Conservation (phyloP, 139 green algal genomes). For the Chlamydomonas applanata region DNA sequence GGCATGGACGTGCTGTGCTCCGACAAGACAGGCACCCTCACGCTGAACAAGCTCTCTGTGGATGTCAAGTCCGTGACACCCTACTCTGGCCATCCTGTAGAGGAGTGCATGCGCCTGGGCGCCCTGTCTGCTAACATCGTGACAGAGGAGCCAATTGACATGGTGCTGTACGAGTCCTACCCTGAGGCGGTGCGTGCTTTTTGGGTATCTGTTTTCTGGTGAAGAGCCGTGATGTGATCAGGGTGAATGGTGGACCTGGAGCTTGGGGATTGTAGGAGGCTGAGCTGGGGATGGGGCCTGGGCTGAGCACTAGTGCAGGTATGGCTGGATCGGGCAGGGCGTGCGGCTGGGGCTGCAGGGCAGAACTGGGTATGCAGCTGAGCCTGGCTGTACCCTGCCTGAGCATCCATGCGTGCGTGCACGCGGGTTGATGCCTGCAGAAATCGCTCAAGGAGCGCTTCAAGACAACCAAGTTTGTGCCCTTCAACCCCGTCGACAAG, state of each 20-base stretch:
- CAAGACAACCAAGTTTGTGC: conserved; percentile 69
- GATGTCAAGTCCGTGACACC: conserved; percentile 19
- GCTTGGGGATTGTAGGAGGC: too few relatives aligned
- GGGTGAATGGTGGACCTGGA: not conserved
- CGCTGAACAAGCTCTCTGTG: conserved; percentile 74
- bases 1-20: conserved; percentile 91
- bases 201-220: not conserved
- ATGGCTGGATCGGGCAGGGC: too few relatives aligned
- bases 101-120: conserved; percentile 57
- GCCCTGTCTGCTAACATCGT: conserved; percentile 69
- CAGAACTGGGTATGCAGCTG: too few relatives aligned
- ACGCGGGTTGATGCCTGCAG: too few relatives aligned
- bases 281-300: too few relatives aligned
- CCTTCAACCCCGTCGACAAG: conserved; percentile 90
- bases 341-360: too few relatives aligned
- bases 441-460: conserved; percentile 27
- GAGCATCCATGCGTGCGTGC: not conserved
- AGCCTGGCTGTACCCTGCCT: too few relatives aligned
- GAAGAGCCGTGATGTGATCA: not conserved
- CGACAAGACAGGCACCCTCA: conserved; percentile 91
- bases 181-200: conserved; percentile 29
- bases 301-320: too few relatives aligned
- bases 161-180: conserved; percentile 73
- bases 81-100: conserved; percentile 24
- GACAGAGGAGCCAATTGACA: conserved; percentile 80